phyloP scores from a whole-genome alignment of 169 alveolate genomes.

The Plasmodium billcollinsi region DNA sequence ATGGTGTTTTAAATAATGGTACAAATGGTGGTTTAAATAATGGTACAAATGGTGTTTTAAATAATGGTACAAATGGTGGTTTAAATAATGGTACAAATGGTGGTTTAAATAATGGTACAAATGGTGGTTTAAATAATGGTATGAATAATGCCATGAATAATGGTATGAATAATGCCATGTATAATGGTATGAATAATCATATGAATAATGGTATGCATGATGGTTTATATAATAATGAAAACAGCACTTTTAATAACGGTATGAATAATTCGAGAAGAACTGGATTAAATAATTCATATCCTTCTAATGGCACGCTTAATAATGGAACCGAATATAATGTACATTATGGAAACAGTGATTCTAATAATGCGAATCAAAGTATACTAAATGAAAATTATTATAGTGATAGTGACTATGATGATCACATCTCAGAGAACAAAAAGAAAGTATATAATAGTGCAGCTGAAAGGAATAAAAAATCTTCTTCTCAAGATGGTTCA shows the following conservation, averaged over 20 bases:
- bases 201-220: neutral
- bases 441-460: slow-evolving; percentile 3
- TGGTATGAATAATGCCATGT: too few relatives aligned
- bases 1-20: too few relatives aligned
- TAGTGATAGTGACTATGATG: neutral
- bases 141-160: too few relatives aligned
- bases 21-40: too few relatives aligned
- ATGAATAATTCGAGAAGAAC: too few relatives aligned
- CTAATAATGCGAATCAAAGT: neutral
- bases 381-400: neutral
- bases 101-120: too few relatives aligned
- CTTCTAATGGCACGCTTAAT: too few relatives aligned
- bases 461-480: neutral
- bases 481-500: neutral
- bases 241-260: neutral
- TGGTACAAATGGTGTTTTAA: too few relatives aligned
- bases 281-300: too few relatives aligned
- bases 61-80: too few relatives aligned
- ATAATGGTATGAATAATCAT: neutral
- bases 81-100: too few relatives aligned
- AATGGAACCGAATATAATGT: slow-evolving; percentile 7
- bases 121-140: too few relatives aligned
- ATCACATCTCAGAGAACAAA: slow-evolving; percentile 9
- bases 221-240: neutral
- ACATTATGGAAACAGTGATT: slow-evolving; percentile 10